These are phyloP conservation scores for Shiraia bambusicola DNA, from an alignment of 2,329 filamentous ascomycete species.

Conservation along the genomic window DNA sequence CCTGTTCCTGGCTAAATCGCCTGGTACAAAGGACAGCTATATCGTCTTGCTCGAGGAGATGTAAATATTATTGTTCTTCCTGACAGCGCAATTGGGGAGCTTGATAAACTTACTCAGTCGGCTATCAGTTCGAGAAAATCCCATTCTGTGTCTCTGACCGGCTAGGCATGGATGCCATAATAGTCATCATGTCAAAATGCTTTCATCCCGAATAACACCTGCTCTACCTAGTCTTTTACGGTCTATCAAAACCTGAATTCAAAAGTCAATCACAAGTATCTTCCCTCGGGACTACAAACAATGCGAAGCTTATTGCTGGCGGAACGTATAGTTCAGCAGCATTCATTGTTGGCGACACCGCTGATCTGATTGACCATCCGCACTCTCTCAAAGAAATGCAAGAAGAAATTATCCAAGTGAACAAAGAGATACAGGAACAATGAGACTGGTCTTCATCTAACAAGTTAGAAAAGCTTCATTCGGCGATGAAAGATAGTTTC, in stretches of 20 bases:
- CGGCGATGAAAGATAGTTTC: conserved; percentile 10
- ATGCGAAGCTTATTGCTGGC: conserved; percentile 1
- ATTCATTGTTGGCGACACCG: conserved; percentile 4
- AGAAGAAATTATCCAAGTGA: conserved; percentile 5
- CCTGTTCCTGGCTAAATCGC: neutral
- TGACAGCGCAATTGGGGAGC: conserved; percentile 3
- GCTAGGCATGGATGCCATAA: conserved; percentile 9
- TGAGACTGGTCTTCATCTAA: no score
- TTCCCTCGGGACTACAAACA: no score
- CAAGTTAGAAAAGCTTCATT: conserved; percentile 2
- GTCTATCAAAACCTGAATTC: neutral
- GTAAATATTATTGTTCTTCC: conserved; percentile 7
- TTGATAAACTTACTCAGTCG: conserved; percentile 6
- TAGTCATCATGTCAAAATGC: conserved; percentile 6
- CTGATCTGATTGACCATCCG: conserved; percentile 4
- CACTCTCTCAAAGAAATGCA: conserved; percentile 5
- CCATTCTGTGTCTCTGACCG: conserved; percentile 3
- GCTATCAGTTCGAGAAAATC: conserved; percentile 4
- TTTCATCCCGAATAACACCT: conserved; percentile 4
- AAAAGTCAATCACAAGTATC: no score
- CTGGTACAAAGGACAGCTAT: conserved; percentile 3
- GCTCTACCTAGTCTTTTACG: conserved; percentile 5
- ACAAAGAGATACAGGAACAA: no score
- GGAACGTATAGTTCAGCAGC: conserved; percentile 7
- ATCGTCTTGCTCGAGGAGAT: conserved; percentile 7